A percentile compares a stretch with the other conserved stretches of the same genome.
These are phyloP conservation scores for Shiraia bambusicola DNA, from an alignment of 2,329 filamentous ascomycete species.

Conservation along the genomic window DNA sequence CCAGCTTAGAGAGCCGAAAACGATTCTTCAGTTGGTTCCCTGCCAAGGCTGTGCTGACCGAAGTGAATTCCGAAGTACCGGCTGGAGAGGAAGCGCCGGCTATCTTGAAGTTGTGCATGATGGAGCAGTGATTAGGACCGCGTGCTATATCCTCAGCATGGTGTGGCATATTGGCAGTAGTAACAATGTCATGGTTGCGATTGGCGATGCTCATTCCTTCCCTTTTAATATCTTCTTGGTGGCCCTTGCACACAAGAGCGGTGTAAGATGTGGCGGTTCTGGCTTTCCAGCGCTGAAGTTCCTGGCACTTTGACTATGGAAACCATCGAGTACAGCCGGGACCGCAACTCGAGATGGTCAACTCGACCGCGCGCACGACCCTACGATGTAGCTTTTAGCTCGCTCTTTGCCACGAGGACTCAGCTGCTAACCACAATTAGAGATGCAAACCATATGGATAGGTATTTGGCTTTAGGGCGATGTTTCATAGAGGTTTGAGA, in stretches of 20 bases:
- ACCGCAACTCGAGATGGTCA: no score
- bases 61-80: constrained; percentile 18
- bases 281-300: background rate
- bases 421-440: no score
- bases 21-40: constrained; percentile 22
- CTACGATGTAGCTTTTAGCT: no score
- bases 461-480: background rate
- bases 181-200: no score
- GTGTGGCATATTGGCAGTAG: no score
- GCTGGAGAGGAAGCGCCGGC: constrained; percentile 9
- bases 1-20: constrained; percentile 23
- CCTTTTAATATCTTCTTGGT: background rate
- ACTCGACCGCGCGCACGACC: no score
- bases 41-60: constrained; percentile 23
- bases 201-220: no score
- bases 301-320: no score
- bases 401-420: no score
- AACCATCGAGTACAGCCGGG: no score
- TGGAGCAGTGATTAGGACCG: constrained; percentile 25
- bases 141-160: constrained; percentile 5
- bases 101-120: constrained; percentile 32
- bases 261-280: background rate
- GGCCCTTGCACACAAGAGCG: background rate
- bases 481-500: background rate
- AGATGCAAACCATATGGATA: no score